Conservation (phyloP, 257 asterid species). For the Solanum etuberosum region DNA sequence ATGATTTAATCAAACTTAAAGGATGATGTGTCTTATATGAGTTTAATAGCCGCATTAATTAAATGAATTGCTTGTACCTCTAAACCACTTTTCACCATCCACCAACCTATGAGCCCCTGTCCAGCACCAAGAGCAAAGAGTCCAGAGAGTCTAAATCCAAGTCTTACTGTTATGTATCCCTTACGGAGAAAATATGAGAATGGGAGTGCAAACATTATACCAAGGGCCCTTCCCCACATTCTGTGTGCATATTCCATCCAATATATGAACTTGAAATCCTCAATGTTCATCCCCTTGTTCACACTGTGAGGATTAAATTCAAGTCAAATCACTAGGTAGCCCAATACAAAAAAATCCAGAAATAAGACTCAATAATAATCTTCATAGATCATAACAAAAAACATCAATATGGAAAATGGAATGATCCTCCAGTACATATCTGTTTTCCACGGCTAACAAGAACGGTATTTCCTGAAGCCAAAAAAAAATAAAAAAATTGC, state of each 20-base stretch:
- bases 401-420: not conserved
- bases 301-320: conserved; percentile 32
- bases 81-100: conserved; percentile 98
- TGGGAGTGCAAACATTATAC: conserved; percentile 91
- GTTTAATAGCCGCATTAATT: not conserved
- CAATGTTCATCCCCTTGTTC: conserved; percentile 77
- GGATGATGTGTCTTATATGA: not conserved
- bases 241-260: conserved; percentile 99
- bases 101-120: conserved; percentile 96
- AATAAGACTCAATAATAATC: not conserved
- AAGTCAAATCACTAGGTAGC: not conserved
- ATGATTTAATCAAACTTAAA: not conserved
- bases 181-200: conserved; percentile 90
- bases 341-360: not conserved
- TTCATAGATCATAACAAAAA: not conserved
- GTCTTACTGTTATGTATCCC: conserved; percentile 63
- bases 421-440: not conserved
- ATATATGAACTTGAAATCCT: conserved; percentile 90
- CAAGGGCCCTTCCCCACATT: conserved; percentile 98
- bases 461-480: too few relatives aligned
- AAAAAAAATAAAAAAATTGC: not conserved
- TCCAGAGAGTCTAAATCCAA: conserved; percentile 75
- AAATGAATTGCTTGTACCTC: conserved; percentile 45
- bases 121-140: conserved; percentile 97
- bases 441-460: not conserved